Conservation (phyloP, 495 filamentous ascomycete genomes). For the Bombardia bombarda region DNA sequence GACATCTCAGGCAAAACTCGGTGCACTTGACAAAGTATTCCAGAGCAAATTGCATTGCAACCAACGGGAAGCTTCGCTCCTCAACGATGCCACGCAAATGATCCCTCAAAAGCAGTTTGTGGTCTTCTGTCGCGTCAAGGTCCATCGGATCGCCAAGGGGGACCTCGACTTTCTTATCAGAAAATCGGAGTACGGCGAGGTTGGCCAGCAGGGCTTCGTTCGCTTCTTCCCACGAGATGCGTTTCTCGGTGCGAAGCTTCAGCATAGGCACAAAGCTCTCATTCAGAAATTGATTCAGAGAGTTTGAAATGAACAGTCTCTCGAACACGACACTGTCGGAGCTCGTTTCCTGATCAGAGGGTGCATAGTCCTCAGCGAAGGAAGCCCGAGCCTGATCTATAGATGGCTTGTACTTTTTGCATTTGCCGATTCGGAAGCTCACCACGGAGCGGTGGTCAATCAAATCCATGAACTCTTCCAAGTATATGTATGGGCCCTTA, state of each 20-base stretch:
- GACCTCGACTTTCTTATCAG: background rate
- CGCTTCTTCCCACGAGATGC: constrained; percentile 62
- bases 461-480: constrained; percentile 28
- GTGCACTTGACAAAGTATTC: constrained; percentile 77
- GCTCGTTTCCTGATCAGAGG: constrained; percentile 33
- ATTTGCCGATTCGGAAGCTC: constrained; percentile 43
- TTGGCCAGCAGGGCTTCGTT: constrained; percentile 49
- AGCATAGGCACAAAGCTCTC: constrained; percentile 57
- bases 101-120: constrained; percentile 36
- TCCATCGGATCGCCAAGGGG: constrained; percentile 15
- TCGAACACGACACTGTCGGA: constrained; percentile 20
- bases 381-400: constrained; percentile 38
- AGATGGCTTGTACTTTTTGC: constrained; percentile 48
- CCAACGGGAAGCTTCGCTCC: constrained; percentile 50
- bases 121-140: background rate
- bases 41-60: constrained; percentile 73
- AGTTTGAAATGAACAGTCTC: constrained; percentile 61
- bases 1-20: constrained; percentile 83
- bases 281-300: constrained; percentile 64
- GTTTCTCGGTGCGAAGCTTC: constrained; percentile 44
- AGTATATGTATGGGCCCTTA: constrained; percentile 43
- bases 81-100: constrained; percentile 34
- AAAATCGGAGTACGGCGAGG: too few relatives aligned
- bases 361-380: constrained; percentile 38
- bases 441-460: constrained; percentile 1